These are phyloP conservation scores for Lasiodiplodia sp. DNA, from an alignment of 2,329 filamentous ascomycete genomes.

Conservation along the genomic window DNA sequence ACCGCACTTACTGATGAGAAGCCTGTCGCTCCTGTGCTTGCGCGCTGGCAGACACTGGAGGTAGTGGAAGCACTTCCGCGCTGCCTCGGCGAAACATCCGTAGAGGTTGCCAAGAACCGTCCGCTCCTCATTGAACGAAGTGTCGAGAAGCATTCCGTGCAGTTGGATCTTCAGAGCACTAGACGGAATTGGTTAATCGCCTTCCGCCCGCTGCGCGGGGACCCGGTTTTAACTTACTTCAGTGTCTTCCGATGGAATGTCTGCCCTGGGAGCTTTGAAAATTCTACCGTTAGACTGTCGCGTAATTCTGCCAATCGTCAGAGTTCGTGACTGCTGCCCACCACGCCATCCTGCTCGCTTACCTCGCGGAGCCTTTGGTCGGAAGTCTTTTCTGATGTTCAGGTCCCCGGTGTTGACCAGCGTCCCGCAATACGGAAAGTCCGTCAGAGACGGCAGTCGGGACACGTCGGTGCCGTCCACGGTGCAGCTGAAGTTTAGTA, in stretches of 20 bases:
- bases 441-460: conserved; percentile 32
- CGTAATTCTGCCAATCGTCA: conserved; percentile 57
- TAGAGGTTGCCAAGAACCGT: conserved; percentile 79
- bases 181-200: conserved; percentile 35
- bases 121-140: conserved; percentile 72
- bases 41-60: conserved; percentile 63
- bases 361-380: conserved; percentile 60
- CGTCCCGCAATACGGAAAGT: conserved; percentile 91
- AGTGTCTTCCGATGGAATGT: conserved; percentile 83
- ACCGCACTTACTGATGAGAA: conserved; percentile 65
- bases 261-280: conserved; percentile 73
- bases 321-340: neutral
- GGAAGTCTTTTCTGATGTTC: conserved; percentile 74
- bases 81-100: conserved; percentile 77
- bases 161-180: conserved; percentile 82
- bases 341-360: conserved; percentile 39
- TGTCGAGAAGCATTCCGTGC: conserved; percentile 84
- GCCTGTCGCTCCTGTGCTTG: conserved; percentile 62
- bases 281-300: conserved; percentile 81
- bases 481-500: conserved; percentile 79
- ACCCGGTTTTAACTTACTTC: conserved; percentile 53
- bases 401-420: conserved; percentile 77
- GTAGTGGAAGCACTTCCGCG: conserved; percentile 74
- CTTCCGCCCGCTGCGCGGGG: conserved; percentile 7
- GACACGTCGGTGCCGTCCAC: conserved; percentile 49